These are phyloP conservation scores for Calonectria fujianensis DNA, from an alignment of 2,329 filamentous ascomycete genomes.

Conservation along the genomic window DNA sequence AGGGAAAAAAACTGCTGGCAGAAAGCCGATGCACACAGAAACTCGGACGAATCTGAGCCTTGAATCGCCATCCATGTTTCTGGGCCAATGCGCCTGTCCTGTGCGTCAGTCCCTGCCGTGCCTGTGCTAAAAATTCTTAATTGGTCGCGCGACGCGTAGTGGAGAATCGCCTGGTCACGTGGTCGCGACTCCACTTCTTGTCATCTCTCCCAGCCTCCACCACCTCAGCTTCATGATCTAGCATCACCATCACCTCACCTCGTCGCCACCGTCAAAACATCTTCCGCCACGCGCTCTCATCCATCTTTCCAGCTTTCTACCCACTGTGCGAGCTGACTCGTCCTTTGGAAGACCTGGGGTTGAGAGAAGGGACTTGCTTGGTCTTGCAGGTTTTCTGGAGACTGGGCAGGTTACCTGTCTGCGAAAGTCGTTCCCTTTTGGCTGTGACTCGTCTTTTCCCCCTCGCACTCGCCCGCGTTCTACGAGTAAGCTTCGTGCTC, in stretches of 20 bases:
- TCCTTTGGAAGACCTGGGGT: constrained; percentile 33
- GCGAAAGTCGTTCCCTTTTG: constrained; percentile 13
- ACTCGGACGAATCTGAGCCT: neutral
- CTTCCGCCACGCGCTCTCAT: constrained; percentile 17
- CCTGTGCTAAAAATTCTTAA: neutral
- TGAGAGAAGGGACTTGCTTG: constrained; percentile 30
- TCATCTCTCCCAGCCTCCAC: constrained; percentile 10
- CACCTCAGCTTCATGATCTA: neutral
- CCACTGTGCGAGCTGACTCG: constrained; percentile 35
- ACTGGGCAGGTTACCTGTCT: constrained; percentile 31
- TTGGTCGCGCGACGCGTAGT: constrained; percentile 3
- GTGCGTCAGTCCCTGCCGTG: neutral
- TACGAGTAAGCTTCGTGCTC: constrained; percentile 20
- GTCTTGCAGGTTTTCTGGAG: constrained; percentile 32
- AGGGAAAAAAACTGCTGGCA: neutral
- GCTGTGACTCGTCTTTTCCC: neutral
- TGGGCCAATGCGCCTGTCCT: neutral
- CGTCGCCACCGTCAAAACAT: constrained; percentile 1
- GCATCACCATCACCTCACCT: constrained; percentile 7
- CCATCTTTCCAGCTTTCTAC: constrained; percentile 34
- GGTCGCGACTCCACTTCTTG: neutral
- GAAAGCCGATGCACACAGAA: neutral
- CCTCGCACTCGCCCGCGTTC: neutral
- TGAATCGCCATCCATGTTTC: neutral
- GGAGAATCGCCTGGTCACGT: neutral